Evolutionary conservation across 2,329 filamentous ascomycete species (phyloP), one percentile per base, ranked within the genome.

Genomic region (Pseudocercospora cruenta): DNA sequence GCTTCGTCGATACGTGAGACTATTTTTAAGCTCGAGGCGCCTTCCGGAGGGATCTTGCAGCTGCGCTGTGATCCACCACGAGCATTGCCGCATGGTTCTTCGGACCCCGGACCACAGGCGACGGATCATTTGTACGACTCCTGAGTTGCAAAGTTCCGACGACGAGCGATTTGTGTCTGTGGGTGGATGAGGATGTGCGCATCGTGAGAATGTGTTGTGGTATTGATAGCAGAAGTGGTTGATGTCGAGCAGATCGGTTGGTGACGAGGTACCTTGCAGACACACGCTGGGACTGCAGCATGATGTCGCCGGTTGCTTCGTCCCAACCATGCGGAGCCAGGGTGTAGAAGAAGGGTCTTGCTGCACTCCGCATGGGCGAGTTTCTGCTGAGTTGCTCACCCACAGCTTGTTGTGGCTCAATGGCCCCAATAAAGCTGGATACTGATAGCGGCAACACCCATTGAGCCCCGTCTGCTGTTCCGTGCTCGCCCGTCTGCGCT

Each of bases 331-430:
- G 55, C 55, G 59, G n/a, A 65, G 55, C 31, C 43, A 53, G 58
- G 49, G 58, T 43, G 43, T 60, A 16, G 26, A 60, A 36, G 51
- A 66, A 61, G 59, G 67, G 62, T 57, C 60, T 19, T 61, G 63
- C 60, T 69, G 69, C 69, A 69, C 59, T 67, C 62, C 69, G 64
- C 63, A 63, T 58, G 57, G 61, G 58, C 59, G 64, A 65, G 39
- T 64, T 65, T 57, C 21, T 36, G 45, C 68, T 54, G 61, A 59
- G 67, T 54, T 63, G 66, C 67, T 71, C 67, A 69, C 63, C 69
- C 65, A 67, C 68, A 68, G 68, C 63, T 69, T 26, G 36, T 43
- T 43, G 36, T 53, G 58, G 51, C 53, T 59, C 62, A 59, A 49
- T 63, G 57, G 36, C 54, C 63, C 63, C 63, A 53, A 57, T 60